phyloP scores from a whole-genome alignment of 108 stramenopile species.

The Discostella pseudostelligera region DNA sequence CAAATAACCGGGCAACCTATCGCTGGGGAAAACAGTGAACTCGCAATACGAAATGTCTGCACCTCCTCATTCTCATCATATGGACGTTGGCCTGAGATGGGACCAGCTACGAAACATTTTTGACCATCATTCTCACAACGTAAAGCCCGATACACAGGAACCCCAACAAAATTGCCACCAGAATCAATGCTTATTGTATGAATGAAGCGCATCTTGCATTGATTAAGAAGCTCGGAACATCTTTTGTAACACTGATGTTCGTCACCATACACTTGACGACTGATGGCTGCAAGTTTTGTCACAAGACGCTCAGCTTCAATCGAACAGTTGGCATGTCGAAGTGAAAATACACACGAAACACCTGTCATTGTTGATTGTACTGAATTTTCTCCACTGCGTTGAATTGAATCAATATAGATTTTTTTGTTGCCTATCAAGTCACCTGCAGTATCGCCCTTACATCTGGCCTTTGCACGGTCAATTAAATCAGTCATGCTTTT shows the following conservation, averaged over 20 bases:
- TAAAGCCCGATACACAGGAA: neutral
- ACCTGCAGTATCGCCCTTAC: too few species aligned
- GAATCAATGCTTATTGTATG: neutral
- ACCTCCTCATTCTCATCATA: neutral
- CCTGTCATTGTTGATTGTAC: neutral
- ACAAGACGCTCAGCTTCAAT: conserved; percentile 16
- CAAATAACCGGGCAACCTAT: conserved; percentile 2
- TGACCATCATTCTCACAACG: conserved; percentile 1
- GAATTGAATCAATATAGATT: neutral
- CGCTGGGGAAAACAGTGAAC: neutral
- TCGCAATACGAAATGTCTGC: neutral
- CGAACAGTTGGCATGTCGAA: neutral
- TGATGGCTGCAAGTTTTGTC: neutral
- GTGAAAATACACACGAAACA: neutral
- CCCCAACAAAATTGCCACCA: neutral
- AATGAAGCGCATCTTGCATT: neutral
- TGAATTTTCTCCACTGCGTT: neutral
- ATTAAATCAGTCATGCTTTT: too few species aligned
- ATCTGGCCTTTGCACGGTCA: too few species aligned
- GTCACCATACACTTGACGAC: conserved; percentile 5
- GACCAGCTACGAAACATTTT: neutral
- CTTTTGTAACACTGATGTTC: neutral
- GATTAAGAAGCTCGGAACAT: neutral
- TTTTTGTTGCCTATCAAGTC: neutral
- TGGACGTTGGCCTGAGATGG: neutral